These are phyloP conservation scores for Euclidium syriacum DNA, from an alignment of 345 rosid species.

Conservation along the genomic window DNA sequence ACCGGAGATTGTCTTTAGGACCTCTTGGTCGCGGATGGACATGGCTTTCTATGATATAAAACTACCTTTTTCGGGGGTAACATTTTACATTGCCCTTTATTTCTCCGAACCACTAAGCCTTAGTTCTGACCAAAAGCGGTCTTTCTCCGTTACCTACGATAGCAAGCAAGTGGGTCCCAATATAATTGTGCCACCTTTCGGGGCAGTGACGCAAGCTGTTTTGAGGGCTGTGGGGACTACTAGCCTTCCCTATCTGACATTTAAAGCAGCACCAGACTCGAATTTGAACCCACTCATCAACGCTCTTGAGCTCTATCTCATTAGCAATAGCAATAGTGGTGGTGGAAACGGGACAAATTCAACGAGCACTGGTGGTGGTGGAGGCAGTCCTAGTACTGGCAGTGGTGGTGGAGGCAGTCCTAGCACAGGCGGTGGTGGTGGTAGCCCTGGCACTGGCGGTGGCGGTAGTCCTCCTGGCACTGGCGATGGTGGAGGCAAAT, in stretches of 20 bases:
- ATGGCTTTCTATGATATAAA: neutral
- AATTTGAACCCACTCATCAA: slow-evolving; percentile 19
- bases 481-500: slow-evolving; percentile 6
- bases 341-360: slow-evolving; percentile 2
- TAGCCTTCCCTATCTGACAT: neutral
- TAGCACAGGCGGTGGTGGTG: neutral
- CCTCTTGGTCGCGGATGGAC: neutral
- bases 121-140: slow-evolving; percentile 10
- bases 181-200: slow-evolving; percentile 4
- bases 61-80: slow-evolving; percentile 5
- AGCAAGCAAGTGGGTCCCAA: slow-evolving; percentile 4
- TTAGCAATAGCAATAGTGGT: slow-evolving; percentile 12
- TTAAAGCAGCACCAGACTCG: slow-evolving; percentile 20
- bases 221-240: neutral
- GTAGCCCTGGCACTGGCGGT: neutral
- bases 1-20: slow-evolving; percentile 22
- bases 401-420: no score
- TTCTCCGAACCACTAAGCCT: slow-evolving; percentile 21
- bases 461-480: neutral
- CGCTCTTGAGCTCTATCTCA: slow-evolving; percentile 15
- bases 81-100: slow-evolving; percentile 16
- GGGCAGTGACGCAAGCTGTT: neutral
- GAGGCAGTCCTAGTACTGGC: no score
- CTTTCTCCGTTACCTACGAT: neutral
- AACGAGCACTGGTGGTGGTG: neutral